Evolutionary conservation across 768 basidiomycete genomes (phyloP).

Genomic region (Mycena belliarum): DNA sequence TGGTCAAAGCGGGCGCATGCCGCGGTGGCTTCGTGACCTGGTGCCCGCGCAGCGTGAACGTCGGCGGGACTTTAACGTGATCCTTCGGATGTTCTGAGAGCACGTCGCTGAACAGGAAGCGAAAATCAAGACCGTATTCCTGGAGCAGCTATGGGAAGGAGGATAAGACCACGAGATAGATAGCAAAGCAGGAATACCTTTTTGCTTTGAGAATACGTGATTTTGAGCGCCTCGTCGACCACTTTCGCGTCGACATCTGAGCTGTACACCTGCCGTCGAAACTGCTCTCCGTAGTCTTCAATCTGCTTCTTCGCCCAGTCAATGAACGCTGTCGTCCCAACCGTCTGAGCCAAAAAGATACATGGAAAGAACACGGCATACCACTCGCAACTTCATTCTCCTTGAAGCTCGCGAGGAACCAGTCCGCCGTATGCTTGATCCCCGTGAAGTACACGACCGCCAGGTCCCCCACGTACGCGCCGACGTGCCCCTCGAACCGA

Average conservation of each 20-base stretch:
- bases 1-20: slow-evolving; percentile 13
- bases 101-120: slow-evolving; percentile 61
- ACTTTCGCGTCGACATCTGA: slow-evolving; percentile 71
- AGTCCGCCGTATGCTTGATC: slow-evolving; percentile 96
- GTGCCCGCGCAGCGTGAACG: slow-evolving; percentile 18
- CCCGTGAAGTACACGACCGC: slow-evolving; percentile 90
- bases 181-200: slow-evolving; percentile 54
- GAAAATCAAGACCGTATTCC: slow-evolving; percentile 77
- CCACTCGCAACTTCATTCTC: slow-evolving; percentile 94
- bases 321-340: slow-evolving; percentile 68
- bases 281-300: slow-evolving; percentile 79
- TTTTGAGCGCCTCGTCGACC: slow-evolving; percentile 75
- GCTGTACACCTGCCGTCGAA: slow-evolving; percentile 89
- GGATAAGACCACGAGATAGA: not conserved
- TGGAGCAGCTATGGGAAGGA: slow-evolving; percentile 47
- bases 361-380: slow-evolving; percentile 39
- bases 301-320: slow-evolving; percentile 92
- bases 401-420: slow-evolving; percentile 94
- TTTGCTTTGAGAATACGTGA: slow-evolving; percentile 78
- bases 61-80: slow-evolving; percentile 2
- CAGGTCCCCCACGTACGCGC: slow-evolving; percentile 83
- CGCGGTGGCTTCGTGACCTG: slow-evolving; percentile 19
- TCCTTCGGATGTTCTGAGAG: slow-evolving; percentile 40
- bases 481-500: slow-evolving; percentile 85
- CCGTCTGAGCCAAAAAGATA: not conserved